phyloP scores from a whole-genome alignment of 768 basidiomycete genomes.

The Lactarius indigo region DNA sequence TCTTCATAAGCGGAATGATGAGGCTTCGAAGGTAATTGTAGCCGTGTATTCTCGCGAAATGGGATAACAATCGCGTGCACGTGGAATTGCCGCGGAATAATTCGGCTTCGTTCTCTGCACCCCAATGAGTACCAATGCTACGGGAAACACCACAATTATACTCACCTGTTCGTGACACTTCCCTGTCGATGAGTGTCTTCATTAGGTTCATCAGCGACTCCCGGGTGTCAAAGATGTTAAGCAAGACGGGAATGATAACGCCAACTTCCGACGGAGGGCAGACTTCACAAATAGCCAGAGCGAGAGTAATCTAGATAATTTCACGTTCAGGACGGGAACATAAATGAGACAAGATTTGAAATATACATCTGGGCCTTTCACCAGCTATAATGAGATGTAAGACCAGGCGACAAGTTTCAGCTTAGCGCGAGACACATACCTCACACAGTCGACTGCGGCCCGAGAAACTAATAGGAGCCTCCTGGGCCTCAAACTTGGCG shows the following conservation, averaged over 20 bases:
- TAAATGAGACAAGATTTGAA: not conserved
- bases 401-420: not conserved
- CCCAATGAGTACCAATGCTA: conserved; percentile 3
- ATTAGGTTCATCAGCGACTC: conserved; percentile 67
- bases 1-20: conserved; percentile 71
- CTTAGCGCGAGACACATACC: conserved; percentile 27
- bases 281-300: conserved; percentile 82
- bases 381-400: conserved; percentile 44
- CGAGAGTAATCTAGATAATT: conserved; percentile 59
- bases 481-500: conserved; percentile 65
- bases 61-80: conserved; percentile 80
- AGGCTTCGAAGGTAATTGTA: conserved; percentile 86
- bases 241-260: conserved; percentile 77
- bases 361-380: conserved; percentile 70
- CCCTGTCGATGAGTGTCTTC: conserved; percentile 81
- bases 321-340: not conserved
- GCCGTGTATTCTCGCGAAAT: conserved; percentile 85
- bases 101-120: conserved; percentile 70
- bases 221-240: conserved; percentile 83
- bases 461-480: conserved; percentile 30
- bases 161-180: conserved; percentile 73
- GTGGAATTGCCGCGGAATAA: conserved; percentile 88
- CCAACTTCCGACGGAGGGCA: conserved; percentile 79
- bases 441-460: conserved; percentile 36
- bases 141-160: not conserved